These are phyloP conservation scores for Elsinoe australis DNA, from an alignment of 2,329 filamentous ascomycete genomes.

Conservation along the genomic window DNA sequence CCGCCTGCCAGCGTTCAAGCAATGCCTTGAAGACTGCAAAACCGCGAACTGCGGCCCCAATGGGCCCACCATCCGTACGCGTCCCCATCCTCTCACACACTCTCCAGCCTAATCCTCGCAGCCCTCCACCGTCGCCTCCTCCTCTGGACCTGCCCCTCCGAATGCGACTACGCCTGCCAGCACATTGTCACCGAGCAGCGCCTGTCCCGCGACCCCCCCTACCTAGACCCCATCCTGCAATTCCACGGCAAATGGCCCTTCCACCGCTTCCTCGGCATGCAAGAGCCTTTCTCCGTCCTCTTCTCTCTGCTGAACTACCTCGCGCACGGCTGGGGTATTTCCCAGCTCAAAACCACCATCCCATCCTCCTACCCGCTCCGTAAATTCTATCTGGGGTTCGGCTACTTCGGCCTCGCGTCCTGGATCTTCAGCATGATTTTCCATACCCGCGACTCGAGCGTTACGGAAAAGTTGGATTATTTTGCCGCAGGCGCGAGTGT, in stretches of 20 bases:
- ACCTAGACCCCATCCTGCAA: constrained; percentile 65
- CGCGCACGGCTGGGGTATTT: constrained; percentile 72
- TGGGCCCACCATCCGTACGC: constrained; percentile 63
- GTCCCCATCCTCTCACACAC: constrained; percentile 19
- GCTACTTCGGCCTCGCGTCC: constrained; percentile 70
- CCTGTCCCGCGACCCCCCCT: constrained; percentile 55
- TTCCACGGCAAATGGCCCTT: constrained; percentile 99
- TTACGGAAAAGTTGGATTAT: constrained; percentile 94
- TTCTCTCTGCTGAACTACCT: constrained; percentile 89
- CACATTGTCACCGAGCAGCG: constrained; percentile 76
- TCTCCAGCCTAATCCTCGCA: constrained; percentile 34
- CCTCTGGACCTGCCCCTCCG: constrained; percentile 82
- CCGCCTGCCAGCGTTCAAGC: constrained; percentile 72
- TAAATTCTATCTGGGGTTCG: constrained; percentile 71
- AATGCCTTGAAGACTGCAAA: constrained; percentile 82
- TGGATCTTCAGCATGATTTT: constrained; percentile 90
- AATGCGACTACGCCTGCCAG: constrained; percentile 98
- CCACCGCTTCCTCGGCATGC: constrained; percentile 78
- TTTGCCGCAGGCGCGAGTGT: constrained; percentile 87
- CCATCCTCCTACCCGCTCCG: constrained; percentile 67
- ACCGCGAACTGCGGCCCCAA: constrained; percentile 67
- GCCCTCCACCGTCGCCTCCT: constrained; percentile 78
- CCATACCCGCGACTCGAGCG: constrained; percentile 75
- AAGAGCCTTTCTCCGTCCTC: constrained; percentile 88
- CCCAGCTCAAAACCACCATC: constrained; percentile 60